A percentile compares a stretch with the other conserved stretches of the same genome.
phyloP scores from a whole-genome alignment of 805 yeast genomes.

The Kuraishia borneana region DNA sequence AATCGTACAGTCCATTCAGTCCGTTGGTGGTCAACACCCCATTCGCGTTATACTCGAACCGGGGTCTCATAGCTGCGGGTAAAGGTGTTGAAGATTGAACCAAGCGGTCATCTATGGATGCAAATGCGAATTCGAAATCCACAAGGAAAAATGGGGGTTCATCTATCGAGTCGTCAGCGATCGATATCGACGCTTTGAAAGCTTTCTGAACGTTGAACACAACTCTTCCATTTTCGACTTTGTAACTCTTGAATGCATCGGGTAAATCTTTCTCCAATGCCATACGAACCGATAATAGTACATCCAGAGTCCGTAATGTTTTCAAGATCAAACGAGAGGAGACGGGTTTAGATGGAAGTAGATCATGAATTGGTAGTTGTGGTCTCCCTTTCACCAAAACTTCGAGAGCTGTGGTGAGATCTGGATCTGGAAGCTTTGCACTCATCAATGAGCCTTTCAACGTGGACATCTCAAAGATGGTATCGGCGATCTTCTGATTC shows the following conservation, averaged over 20 bases:
- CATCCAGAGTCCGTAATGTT: slow-evolving; percentile 59
- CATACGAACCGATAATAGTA: slow-evolving; percentile 61
- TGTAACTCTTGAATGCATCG: slow-evolving; percentile 46
- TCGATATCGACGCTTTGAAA: slow-evolving; percentile 70
- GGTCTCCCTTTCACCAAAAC: slow-evolving; percentile 76
- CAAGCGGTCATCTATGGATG: slow-evolving; percentile 23
- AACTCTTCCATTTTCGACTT: slow-evolving; percentile 67
- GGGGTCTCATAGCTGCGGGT: slow-evolving; percentile 21
- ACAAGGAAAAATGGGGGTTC: slow-evolving; percentile 68
- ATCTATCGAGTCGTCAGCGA: slow-evolving; percentile 42
- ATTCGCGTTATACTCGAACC: slow-evolving; percentile 48
- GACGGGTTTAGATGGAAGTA: slow-evolving; percentile 36
- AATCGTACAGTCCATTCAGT: slow-evolving; percentile 40
- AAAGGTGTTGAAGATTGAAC: slow-evolving; percentile 15
- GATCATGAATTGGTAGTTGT: slow-evolving; percentile 52
- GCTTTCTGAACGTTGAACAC: slow-evolving; percentile 50
- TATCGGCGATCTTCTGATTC: slow-evolving; percentile 51
- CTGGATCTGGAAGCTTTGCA: slow-evolving; percentile 91
- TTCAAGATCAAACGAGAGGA: slow-evolving; percentile 44
- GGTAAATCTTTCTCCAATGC: slow-evolving; percentile 63
- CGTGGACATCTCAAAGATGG: slow-evolving; percentile 58
- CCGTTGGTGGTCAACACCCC: slow-evolving; percentile 32
- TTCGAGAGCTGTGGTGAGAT: slow-evolving; percentile 76
- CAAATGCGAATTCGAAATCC: slow-evolving; percentile 59
- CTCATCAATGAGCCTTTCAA: slow-evolving; percentile 64